These are phyloP conservation scores for Ogataea pignaliae DNA, from an alignment of 805 yeast genomes.

Conservation along the genomic window DNA sequence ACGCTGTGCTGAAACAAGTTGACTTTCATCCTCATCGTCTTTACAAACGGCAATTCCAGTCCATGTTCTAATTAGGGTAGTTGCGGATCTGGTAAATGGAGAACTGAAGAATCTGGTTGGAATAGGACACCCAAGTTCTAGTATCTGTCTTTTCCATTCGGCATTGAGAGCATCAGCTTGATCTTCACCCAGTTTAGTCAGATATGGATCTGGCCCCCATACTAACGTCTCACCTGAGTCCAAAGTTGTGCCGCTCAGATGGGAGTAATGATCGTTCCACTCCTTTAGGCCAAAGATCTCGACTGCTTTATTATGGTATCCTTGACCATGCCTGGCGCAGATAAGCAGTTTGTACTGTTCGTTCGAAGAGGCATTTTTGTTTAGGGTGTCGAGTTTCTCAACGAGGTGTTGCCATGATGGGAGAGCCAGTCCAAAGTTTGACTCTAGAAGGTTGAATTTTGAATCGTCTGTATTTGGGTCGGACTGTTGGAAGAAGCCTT, in stretches of 20 bases:
- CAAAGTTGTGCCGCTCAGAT: constrained; percentile 33
- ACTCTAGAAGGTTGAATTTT: constrained; percentile 38
- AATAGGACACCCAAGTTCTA: constrained; percentile 43
- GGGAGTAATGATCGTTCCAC: constrained; percentile 58
- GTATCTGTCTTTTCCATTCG: constrained; percentile 40
- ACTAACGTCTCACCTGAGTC: constrained; percentile 43
- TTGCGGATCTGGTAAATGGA: constrained; percentile 61
- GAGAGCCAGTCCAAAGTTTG: constrained; percentile 41
- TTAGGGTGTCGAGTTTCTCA: constrained; percentile 32
- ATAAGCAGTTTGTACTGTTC: constrained; percentile 46
- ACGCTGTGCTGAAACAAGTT: constrained; percentile 11
- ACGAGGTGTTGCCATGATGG: constrained; percentile 38
- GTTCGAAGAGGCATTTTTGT: constrained; percentile 30
- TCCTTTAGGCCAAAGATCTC: constrained; percentile 48
- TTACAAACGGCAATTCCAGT: constrained; percentile 31
- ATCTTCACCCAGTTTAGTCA: constrained; percentile 49
- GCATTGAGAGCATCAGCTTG: constrained; percentile 50
- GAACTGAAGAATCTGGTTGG: constrained; percentile 55
- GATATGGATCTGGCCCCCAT: constrained; percentile 59
- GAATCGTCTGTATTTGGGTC: constrained; percentile 41
- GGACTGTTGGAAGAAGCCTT: constrained; percentile 47
- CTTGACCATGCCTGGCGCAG: constrained; percentile 68
- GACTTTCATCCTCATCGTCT: constrained; percentile 19
- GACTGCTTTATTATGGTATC: constrained; percentile 56
- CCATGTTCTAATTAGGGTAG: constrained; percentile 52